Base-by-base conservation (phyloP, 1,284 basidiomycete genomes). In the Tremellales sp. region DNA sequence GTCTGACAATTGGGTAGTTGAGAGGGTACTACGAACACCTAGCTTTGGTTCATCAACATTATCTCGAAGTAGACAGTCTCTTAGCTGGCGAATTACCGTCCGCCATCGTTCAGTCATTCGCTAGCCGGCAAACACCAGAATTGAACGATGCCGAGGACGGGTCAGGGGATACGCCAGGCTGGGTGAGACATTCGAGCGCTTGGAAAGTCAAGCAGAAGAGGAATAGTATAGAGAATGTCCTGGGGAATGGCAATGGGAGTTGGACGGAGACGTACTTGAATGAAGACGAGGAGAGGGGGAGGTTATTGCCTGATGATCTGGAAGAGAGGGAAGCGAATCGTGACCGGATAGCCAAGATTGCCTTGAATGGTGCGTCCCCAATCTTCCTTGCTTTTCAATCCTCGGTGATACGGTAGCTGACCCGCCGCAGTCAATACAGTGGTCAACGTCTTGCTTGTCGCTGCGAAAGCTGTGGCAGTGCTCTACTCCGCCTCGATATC, bases 401-500 rank as follows among this genome's bases (percentile, higher is more conserved):
- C 2, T 37, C 15, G 24, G 22, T 17, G 8, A 11, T n/a, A 39
- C 36, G 26, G 35, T 5, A 39, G 22, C 33, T 39, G 31, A 22
- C 4, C 2, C 2, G 12, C 12, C 4, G 11, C 51, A 73, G 73
- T 74, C 44, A 75, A 76, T 52, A 72, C 72, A 4, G 42, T 63
- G 15, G 68, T 80, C 55, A 81, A 81, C 54, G 52, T 80, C 43
- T 17, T 79, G 2, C 71, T 81, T 3, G 73, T 81, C 4, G 72
- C 59, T 2, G 76, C 75, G 3, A 81, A 81, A 57, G 75, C 72
- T 12, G 58, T 77, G 0, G 79, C 80, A 0, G 78, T 80, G 13
- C 64, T 78, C 21, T 75, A 78, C 33, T 79, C 79, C 23, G 74
- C 76, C 37, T 81, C 80, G 6, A 77, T 82, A 49, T 81, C 80